Conservation (phyloP, 768 basidiomycete genomes). For the Leccinum incarnatum region DNA sequence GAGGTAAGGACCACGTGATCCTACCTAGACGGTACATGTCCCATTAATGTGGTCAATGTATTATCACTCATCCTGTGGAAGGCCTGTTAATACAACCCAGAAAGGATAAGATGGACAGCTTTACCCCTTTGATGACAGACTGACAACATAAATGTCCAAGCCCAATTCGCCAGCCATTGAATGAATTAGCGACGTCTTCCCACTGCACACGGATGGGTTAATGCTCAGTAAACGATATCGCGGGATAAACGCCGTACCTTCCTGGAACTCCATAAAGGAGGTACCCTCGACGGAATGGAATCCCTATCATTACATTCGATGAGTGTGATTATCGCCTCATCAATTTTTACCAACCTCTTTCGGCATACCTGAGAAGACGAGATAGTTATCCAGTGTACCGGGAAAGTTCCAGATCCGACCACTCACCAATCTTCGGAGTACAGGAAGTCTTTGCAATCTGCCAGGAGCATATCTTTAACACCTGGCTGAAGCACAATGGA, state of each 20-base stretch:
- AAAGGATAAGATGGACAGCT: constrained; percentile 17
- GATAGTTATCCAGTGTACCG: constrained; percentile 16
- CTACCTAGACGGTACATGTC: constrained; percentile 79
- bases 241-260: constrained; percentile 45
- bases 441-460: constrained; percentile 84
- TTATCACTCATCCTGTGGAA: constrained; percentile 81
- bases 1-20: constrained; percentile 14
- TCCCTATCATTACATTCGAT: constrained; percentile 47
- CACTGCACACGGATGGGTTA: constrained; percentile 42
- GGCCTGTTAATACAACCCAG: constrained; percentile 8
- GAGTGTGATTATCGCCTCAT: constrained; percentile 19
- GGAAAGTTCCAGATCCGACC: constrained; percentile 21
- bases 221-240: constrained; percentile 2
- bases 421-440: constrained; percentile 80
- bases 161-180: constrained; percentile 82
- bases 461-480: constrained; percentile 86
- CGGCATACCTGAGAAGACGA: constrained; percentile 68
- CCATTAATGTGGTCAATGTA: constrained; percentile 83
- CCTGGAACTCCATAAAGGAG: constrained; percentile 83
- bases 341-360: constrained; percentile 59
- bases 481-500: constrained; percentile 90
- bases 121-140: constrained; percentile 83
- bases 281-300: constrained; percentile 86
- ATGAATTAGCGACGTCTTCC: constrained; percentile 85
- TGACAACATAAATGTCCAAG: constrained; percentile 90